Conservation (phyloP, 1,284 basidiomycete genomes). For the Austropuccinia psidii region DNA sequence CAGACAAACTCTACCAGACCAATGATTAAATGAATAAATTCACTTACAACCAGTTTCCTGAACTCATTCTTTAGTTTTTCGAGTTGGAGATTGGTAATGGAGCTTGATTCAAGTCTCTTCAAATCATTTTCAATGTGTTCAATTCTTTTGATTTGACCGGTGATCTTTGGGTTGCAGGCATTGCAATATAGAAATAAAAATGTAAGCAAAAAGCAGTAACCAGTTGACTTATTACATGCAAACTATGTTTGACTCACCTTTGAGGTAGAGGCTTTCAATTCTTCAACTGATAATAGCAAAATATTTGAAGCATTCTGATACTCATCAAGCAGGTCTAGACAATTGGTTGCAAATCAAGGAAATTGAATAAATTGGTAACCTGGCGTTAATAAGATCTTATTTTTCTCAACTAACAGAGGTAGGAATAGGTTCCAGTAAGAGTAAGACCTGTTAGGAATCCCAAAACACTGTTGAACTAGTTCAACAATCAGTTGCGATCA, state of each 20-base stretch:
- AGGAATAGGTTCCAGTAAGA: constrained; percentile 23
- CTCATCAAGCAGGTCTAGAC: constrained; percentile 16
- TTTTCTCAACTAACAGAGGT: not conserved
- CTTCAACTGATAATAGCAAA: constrained; percentile 22
- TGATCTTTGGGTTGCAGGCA: constrained; percentile 55
- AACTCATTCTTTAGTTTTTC: constrained; percentile 11
- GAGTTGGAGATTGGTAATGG: constrained; percentile 1
- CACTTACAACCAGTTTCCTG: constrained; percentile 16
- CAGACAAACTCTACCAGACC: not conserved
- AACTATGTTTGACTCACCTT: not conserved
- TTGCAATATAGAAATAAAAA: not conserved
- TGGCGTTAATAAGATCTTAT: not conserved
- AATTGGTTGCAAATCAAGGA: not conserved
- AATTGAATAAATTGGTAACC: not conserved
- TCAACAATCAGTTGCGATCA: too few relatives aligned
- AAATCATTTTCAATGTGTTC: constrained; percentile 81
- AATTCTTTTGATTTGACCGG: constrained; percentile 72
- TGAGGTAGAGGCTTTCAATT: constrained; percentile 17
- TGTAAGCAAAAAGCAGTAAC: not conserved
- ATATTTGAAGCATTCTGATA: constrained; percentile 30
- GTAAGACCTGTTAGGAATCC: constrained; percentile 28
- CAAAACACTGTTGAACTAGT: constrained; percentile 8
- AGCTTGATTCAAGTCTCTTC: not conserved
- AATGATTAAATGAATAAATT: not conserved
- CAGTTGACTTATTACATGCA: not conserved